Evolutionary conservation across 176 grass and related monocot species (phyloP).

Genomic region (Coix lacrymajobi): DNA sequence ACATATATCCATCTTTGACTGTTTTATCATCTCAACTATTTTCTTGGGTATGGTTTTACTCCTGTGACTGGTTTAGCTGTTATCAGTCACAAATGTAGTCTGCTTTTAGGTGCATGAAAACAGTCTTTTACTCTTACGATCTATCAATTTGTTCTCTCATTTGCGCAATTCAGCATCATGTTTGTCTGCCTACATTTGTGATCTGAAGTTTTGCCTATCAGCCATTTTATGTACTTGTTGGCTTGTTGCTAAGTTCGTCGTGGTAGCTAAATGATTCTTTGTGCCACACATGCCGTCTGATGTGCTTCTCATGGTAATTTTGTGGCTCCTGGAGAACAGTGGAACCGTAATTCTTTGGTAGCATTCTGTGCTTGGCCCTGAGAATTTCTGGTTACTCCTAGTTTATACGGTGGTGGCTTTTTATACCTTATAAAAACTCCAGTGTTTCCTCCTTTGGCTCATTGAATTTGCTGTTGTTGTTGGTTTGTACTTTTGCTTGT

Average conservation of each 20-base stretch:
- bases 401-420: neutral
- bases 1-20: neutral
- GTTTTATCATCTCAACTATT: neutral
- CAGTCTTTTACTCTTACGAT: neutral
- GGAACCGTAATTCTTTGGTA: neutral
- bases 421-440: neutral
- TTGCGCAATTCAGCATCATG: neutral
- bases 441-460: fast-evolving
- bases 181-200: neutral
- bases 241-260: neutral
- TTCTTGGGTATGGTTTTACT: neutral
- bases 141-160: neutral
- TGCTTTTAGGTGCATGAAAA: neutral
- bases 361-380: neutral
- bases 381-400: neutral
- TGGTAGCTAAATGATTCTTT: neutral
- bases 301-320: neutral
- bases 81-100: neutral
- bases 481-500: neutral
- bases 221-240: neutral
- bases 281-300: neutral
- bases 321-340: neutral
- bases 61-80: neutral
- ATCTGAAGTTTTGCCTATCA: neutral
- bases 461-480: neutral